Conservation (phyloP, 495 filamentous ascomycete species). For the Penicillium cataractarum region DNA sequence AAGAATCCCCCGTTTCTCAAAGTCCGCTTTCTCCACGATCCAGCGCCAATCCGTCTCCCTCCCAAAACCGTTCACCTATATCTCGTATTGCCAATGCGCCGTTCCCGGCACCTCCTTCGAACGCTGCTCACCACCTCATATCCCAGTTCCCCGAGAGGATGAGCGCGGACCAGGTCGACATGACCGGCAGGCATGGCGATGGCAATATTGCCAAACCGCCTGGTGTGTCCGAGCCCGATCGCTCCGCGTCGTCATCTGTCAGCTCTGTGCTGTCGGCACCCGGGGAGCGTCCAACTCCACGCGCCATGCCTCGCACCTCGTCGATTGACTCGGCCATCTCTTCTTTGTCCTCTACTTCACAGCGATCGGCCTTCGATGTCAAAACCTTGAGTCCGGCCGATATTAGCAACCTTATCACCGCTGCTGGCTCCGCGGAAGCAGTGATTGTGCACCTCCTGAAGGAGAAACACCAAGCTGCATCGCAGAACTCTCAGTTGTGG, state of each 20-base stretch:
- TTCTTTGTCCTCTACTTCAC: conserved; percentile 71
- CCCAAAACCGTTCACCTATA: conserved; percentile 28
- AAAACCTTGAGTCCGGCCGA: conserved; percentile 57
- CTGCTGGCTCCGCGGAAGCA: conserved; percentile 87
- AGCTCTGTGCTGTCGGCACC: conserved; percentile 37
- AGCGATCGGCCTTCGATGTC: conserved; percentile 66
- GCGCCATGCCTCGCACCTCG: conserved; percentile 72
- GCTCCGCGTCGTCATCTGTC: conserved; percentile 39
- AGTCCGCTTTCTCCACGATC: conserved; percentile 38
- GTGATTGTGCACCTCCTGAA: conserved; percentile 86
- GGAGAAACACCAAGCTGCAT: conserved; percentile 84
- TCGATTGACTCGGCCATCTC: conserved; percentile 97
- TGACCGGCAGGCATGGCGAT: conserved; percentile 23
- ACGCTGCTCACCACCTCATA: conserved; percentile 23
- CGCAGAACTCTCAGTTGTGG: conserved; percentile 94
- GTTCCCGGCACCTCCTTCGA: conserved; percentile 37
- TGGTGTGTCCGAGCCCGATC: conserved; percentile 33
- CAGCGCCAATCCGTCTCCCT: conserved; percentile 28
- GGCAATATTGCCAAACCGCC: conserved; percentile 30
- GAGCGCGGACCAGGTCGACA: conserved; percentile 25
- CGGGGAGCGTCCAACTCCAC: conserved; percentile 40
- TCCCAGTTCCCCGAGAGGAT: conserved; percentile 24
- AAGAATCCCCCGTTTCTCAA: conserved; percentile 33
- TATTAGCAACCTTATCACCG: conserved; percentile 71
- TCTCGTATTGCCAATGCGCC: conserved; percentile 38